Evolutionary conservation across 352 stramenopile species (phyloP).

Genomic region (Pelagophyceae sp.): DNA sequence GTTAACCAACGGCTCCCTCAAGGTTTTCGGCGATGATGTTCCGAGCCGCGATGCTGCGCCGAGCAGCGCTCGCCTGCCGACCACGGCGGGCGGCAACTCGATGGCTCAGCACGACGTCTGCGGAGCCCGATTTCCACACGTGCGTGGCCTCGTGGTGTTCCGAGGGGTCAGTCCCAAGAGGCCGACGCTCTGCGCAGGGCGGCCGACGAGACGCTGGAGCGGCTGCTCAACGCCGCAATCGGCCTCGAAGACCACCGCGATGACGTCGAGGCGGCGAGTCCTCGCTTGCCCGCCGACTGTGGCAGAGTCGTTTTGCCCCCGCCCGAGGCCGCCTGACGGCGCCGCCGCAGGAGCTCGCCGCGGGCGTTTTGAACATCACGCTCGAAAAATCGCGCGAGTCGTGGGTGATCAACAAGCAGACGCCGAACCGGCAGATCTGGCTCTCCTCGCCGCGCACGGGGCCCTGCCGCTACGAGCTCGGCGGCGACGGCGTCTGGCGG

Average conservation of each 20-base stretch:
- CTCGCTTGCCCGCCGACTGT: background rate
- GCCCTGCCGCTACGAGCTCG: background rate
- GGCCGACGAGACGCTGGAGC: constrained; percentile 2
- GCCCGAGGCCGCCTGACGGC: too few species aligned
- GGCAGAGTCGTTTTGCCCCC: background rate
- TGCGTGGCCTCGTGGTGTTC: too few species aligned
- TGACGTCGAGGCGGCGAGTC: background rate
- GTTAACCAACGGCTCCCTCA: too few species aligned
- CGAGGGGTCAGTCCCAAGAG: too few species aligned
- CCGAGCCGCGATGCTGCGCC: too few species aligned
- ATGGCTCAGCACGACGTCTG: too few species aligned
- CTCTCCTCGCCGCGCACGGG: background rate
- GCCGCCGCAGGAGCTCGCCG: background rate
- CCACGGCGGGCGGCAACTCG: too few species aligned
- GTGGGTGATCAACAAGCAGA: constrained; percentile 14
- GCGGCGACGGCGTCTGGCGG: background rate
- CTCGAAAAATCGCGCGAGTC: background rate
- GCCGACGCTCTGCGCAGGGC: too few species aligned
- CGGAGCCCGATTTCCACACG: too few species aligned
- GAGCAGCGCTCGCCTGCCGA: too few species aligned
- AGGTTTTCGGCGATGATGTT: too few species aligned
- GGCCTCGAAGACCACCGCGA: background rate
- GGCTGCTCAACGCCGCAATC: background rate
- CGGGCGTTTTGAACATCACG: background rate
- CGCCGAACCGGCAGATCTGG: constrained; percentile 7